Conservation (phyloP, 305 asterid genomes). For the Solanum hybrid region DNA sequence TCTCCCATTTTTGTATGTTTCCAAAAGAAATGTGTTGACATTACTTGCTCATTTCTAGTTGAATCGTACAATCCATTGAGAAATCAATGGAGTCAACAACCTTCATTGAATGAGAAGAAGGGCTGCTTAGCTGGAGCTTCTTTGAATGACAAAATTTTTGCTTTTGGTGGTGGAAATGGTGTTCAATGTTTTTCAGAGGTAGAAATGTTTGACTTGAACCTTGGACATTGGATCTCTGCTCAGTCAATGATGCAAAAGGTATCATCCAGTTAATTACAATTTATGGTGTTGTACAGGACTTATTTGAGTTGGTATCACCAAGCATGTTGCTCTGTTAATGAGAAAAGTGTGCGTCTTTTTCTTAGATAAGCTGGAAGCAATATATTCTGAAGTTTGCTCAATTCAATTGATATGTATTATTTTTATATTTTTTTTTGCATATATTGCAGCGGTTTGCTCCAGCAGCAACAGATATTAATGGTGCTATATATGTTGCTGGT, state of each 20-base stretch:
- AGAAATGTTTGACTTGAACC: constrained; percentile 40
- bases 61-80: constrained; percentile 49
- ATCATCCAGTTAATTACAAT: constrained; percentile 3
- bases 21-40: background rate
- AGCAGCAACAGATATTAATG: constrained; percentile 42
- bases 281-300: background rate
- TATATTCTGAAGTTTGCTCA: background rate
- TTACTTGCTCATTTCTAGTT: constrained; percentile 30
- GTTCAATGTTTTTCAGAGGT: constrained; percentile 51
- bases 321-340: background rate
- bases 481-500: constrained; percentile 54
- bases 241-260: constrained; percentile 61
- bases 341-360: background rate
- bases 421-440: background rate
- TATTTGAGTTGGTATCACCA: background rate
- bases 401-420: background rate
- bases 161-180: constrained; percentile 65
- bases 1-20: background rate
- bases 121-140: constrained; percentile 49
- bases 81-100: constrained; percentile 39
- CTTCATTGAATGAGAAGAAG: constrained; percentile 40
- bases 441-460: constrained; percentile 50
- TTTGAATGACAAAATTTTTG: constrained; percentile 33
- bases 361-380: background rate
- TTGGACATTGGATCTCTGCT: constrained; percentile 46